phyloP scores from a whole-genome alignment of 345 rosid species.

The Punica granatum region DNA sequence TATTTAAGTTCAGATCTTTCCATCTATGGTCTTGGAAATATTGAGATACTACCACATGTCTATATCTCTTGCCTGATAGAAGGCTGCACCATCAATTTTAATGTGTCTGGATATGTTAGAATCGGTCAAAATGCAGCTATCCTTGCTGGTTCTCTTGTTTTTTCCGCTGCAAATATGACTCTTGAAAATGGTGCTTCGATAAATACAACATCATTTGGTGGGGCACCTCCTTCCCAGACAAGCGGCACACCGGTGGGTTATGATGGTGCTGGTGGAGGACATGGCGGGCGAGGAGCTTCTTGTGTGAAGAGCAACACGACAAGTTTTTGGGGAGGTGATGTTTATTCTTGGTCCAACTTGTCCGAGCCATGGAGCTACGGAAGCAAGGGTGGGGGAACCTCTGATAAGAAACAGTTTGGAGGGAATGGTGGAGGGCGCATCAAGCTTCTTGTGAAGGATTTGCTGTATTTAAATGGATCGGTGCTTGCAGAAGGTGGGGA shows the following conservation, averaged over 20 bases:
- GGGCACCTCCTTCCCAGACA: slow-evolving; percentile 88
- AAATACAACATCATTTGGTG: slow-evolving; percentile 73
- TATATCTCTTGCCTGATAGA: slow-evolving; percentile 54
- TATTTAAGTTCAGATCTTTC: slow-evolving; percentile 48
- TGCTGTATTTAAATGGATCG: slow-evolving; percentile 71
- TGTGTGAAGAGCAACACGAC: slow-evolving; percentile 51
- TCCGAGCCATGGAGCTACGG: slow-evolving; percentile 91
- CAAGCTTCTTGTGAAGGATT: slow-evolving; percentile 48
- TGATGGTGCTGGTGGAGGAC: slow-evolving; percentile 98
- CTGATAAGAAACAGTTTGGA: slow-evolving; percentile 35
- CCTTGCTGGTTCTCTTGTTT: slow-evolving; percentile 61
- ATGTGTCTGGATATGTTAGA: slow-evolving; percentile 69
- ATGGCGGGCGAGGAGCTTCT: slow-evolving; percentile 97
- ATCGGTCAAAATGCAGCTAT: slow-evolving; percentile 56
- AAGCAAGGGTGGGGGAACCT: slow-evolving; percentile 73
- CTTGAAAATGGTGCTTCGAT: slow-evolving; percentile 54
- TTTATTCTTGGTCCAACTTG: slow-evolving; percentile 84
- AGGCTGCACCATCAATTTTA: slow-evolving; percentile 64
- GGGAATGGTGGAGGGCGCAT: slow-evolving; percentile 95
- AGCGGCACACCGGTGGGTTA: slow-evolving; percentile 79
- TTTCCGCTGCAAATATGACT: slow-evolving; percentile 55
- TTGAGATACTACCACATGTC: slow-evolving; percentile 66
- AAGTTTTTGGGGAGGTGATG: slow-evolving; percentile 92
- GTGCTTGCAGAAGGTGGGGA: slow-evolving; percentile 76
- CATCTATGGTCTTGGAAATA: slow-evolving; percentile 59